Conservation (phyloP, 176 grass and related monocot species). For the Bothriochloa decipiens region DNA sequence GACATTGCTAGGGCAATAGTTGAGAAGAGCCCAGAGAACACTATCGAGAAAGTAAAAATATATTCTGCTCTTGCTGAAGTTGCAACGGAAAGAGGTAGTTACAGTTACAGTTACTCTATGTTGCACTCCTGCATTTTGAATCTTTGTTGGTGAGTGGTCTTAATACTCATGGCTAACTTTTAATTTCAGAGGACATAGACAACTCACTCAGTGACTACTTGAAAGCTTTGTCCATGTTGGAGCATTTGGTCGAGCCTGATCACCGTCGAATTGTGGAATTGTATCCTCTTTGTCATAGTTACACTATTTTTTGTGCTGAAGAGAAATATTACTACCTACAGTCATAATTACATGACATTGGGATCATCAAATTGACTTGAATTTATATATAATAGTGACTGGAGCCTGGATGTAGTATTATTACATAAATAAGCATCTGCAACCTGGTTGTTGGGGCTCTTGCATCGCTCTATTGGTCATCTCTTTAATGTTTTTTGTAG, state of each 20-base stretch:
- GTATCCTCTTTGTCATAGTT: slow-evolving; percentile 64
- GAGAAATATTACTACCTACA: not conserved
- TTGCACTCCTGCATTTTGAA: not conserved
- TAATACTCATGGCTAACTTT: slow-evolving; percentile 20
- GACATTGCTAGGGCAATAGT: slow-evolving; percentile 96
- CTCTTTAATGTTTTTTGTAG: not conserved
- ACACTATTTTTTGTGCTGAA: slow-evolving; percentile 14
- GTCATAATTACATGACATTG: not conserved
- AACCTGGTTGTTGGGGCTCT: not conserved
- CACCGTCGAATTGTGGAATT: slow-evolving; percentile 84
- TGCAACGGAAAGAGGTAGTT: slow-evolving; percentile 88
- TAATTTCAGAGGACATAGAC: slow-evolving; percentile 88
- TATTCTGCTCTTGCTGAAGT: slow-evolving; percentile 87
- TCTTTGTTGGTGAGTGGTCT: not conserved
- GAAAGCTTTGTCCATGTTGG: slow-evolving; percentile 85
- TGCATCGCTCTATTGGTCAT: not conserved
- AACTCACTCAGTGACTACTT: slow-evolving; percentile 83
- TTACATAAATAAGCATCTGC: slow-evolving; percentile 16
- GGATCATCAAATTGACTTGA: not conserved
- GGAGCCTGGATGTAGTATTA: not conserved
- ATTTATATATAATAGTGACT: not conserved
- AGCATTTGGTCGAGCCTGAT: slow-evolving; percentile 74
- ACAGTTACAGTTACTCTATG: not conserved
- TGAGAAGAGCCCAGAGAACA: slow-evolving; percentile 70
- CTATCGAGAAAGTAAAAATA: slow-evolving; percentile 86